These are phyloP conservation scores for Ilyonectria sp. DNA, from an alignment of 2,329 filamentous ascomycete species.

Conservation along the genomic window DNA sequence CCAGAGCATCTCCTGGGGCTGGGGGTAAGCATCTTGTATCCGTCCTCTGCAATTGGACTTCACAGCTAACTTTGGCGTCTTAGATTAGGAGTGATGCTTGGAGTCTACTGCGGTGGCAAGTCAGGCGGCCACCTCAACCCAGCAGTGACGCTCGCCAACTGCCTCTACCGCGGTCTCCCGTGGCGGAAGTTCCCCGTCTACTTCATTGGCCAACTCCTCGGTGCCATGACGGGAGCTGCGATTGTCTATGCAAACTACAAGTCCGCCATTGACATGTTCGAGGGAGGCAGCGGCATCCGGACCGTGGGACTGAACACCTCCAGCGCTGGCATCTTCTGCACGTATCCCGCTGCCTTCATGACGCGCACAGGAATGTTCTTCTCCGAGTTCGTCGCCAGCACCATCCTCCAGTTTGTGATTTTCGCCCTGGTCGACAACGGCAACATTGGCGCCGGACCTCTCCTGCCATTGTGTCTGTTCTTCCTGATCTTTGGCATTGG, in stretches of 20 bases:
- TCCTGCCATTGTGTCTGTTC: conserved; percentile 74
- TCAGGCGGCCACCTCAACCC: conserved; percentile 79
- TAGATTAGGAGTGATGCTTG: conserved; percentile 77
- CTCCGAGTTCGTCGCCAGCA: conserved; percentile 78
- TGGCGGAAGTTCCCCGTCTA: conserved; percentile 82
- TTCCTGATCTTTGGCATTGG: conserved; percentile 83
- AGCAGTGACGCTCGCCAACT: conserved; percentile 79
- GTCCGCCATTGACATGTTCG: conserved; percentile 74
- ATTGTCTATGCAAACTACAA: conserved; percentile 76
- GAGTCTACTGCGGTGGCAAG: conserved; percentile 76
- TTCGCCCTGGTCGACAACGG: conserved; percentile 75
- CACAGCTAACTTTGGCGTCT: conserved; percentile 19
- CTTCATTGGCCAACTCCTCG: conserved; percentile 75
- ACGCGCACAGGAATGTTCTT: conserved; percentile 79
- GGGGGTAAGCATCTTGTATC: conserved; percentile 58
- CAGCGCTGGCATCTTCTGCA: conserved; percentile 81
- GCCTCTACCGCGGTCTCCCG: conserved; percentile 77
- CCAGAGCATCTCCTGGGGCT: conserved; percentile 66
- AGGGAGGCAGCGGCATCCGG: conserved; percentile 72
- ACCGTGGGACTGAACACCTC: conserved; percentile 73
- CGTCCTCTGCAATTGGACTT: conserved; percentile 9
- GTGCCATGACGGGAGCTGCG: conserved; percentile 74
- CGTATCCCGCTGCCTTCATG: conserved; percentile 78
- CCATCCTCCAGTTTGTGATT: conserved; percentile 80
- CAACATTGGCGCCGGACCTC: conserved; percentile 70